Evolutionary conservation across 768 basidiomycete species (phyloP).

Genomic region (Leccinum rimulosum): DNA sequence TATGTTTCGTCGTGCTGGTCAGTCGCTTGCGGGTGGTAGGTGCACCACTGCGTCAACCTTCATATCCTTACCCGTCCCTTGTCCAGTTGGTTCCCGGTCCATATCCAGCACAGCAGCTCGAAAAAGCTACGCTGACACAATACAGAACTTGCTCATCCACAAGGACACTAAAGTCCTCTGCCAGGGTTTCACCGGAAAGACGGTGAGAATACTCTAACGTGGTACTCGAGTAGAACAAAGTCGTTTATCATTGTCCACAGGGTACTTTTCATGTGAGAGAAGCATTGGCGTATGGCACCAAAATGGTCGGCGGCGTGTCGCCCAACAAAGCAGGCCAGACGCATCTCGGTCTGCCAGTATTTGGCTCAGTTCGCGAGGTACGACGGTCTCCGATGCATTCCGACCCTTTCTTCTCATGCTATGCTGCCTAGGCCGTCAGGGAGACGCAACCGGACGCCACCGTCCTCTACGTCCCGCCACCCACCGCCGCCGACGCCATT

Average conservation of each 20-base stretch:
- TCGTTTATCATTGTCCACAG: constrained; percentile 37
- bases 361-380: constrained; percentile 89
- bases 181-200: constrained; percentile 97
- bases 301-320: constrained; percentile 97
- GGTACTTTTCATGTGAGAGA: constrained; percentile 96
- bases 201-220: constrained; percentile 46
- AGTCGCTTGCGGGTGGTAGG: constrained; percentile 55
- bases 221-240: background rate
- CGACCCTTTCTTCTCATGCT: constrained; percentile 4
- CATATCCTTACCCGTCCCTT: background rate
- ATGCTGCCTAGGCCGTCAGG: constrained; percentile 66
- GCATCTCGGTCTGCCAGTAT: constrained; percentile 94
- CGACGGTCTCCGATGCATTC: constrained; percentile 9
- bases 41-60: background rate
- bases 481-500: constrained; percentile 92
- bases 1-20: constrained; percentile 62
- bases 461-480: constrained; percentile 98
- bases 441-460: constrained; percentile 89
- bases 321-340: constrained; percentile 95
- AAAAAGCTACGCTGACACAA: constrained; percentile 82
- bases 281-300: constrained; percentile 92
- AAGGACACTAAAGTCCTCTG: constrained; percentile 92
- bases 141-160: constrained; percentile 87
- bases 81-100: constrained; percentile 65
- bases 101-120: constrained; percentile 78